phyloP scores from a whole-genome alignment of 108 stramenopile genomes.

The Skeletonema grethae region DNA sequence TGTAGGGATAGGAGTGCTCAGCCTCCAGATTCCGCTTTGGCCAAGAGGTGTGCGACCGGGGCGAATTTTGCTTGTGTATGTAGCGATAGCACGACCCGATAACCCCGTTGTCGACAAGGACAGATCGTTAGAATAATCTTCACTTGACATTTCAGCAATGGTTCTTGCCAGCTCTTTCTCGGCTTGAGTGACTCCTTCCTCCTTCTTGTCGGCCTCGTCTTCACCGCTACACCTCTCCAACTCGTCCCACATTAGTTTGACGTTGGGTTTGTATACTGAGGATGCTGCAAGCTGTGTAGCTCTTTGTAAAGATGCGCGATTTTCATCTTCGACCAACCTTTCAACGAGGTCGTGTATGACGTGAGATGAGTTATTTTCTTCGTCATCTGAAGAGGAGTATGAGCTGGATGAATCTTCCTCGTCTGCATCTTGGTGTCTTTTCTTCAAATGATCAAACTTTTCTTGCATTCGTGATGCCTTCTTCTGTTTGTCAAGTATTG shows the following conservation, averaged over 20 bases:
- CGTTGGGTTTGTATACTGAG: constrained; percentile 21
- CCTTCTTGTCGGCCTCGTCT: neutral
- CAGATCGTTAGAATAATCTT: neutral
- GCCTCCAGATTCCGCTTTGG: constrained; percentile 35
- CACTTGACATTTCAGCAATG: too few species aligned
- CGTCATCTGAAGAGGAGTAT: constrained; percentile 9
- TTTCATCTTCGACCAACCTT: constrained; percentile 34
- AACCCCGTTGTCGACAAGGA: constrained; percentile 19
- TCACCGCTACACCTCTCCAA: constrained; percentile 1
- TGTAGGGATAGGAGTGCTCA: constrained; percentile 18
- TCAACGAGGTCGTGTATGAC: constrained; percentile 37
- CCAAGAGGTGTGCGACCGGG: constrained; percentile 36
- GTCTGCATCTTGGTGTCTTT: constrained; percentile 10
- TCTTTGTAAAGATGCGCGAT: constrained; percentile 31
- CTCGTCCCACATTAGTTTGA: constrained; percentile 29
- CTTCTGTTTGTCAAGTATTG: constrained; percentile 27
- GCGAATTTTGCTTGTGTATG: constrained; percentile 27
- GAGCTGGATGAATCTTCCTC: constrained; percentile 7
- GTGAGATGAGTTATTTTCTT: constrained; percentile 22
- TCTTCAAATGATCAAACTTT: constrained; percentile 21
- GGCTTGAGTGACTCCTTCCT: neutral
- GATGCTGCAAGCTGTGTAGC: constrained; percentile 16
- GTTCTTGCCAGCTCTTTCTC: neutral
- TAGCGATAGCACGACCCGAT: constrained; percentile 30
- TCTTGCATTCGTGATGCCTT: constrained; percentile 9